Conservation (phyloP, 108 stramenopile species). For the Cyclotella sp. region DNA sequence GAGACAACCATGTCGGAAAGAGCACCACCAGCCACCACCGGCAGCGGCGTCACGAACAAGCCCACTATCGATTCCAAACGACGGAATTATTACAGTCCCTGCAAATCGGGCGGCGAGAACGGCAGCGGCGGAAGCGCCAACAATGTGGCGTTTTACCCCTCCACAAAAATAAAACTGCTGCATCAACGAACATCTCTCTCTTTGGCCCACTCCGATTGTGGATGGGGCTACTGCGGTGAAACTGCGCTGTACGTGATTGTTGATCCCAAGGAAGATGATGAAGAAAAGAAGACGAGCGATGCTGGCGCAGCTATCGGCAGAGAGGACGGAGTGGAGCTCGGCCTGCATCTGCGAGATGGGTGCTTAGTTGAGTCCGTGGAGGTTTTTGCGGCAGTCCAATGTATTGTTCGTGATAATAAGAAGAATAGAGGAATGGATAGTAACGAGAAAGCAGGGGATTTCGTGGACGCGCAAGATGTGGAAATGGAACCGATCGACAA, state of each 20-base stretch:
- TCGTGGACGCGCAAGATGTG: neutral
- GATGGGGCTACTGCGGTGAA: constrained; percentile 53
- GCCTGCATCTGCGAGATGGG: constrained; percentile 47
- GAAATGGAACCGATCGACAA: neutral
- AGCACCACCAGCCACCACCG: too few species aligned
- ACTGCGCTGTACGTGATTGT: constrained; percentile 47
- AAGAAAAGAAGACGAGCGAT: neutral
- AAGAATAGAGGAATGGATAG: neutral
- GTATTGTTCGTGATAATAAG: neutral
- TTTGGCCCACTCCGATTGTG: constrained; percentile 29
- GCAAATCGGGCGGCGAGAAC: neutral
- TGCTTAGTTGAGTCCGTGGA: constrained; percentile 47
- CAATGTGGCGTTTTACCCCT: constrained; percentile 18
- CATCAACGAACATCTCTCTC: constrained; percentile 55
- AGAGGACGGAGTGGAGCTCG: constrained; percentile 27
- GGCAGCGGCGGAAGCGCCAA: constrained; percentile 1
- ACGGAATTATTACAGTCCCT: neutral
- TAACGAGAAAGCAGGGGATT: neutral
- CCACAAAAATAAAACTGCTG: constrained; percentile 45
- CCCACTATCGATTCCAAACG: too few species aligned
- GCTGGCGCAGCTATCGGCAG: neutral
- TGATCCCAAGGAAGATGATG: neutral
- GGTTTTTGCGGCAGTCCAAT: constrained; percentile 17
- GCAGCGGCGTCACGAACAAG: too few species aligned
- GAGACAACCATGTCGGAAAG: too few species aligned